These are phyloP conservation scores for Cutaneotrichosporon mucoides DNA, from an alignment of 1,284 basidiomycete species.

Conservation along the genomic window DNA sequence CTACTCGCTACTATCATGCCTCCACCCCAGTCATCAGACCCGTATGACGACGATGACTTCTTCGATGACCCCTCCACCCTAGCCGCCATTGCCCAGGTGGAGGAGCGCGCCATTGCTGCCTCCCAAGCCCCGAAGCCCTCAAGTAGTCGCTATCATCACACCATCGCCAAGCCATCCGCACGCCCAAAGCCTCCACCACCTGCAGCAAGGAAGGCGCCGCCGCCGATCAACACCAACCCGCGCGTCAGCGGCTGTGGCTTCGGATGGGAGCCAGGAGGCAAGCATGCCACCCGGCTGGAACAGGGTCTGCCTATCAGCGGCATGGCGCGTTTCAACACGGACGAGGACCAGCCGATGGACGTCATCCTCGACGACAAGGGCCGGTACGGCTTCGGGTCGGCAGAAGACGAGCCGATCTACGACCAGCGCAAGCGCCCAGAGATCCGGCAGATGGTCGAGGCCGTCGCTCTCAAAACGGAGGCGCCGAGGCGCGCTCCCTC, in stretches of 20 bases:
- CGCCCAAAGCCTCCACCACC: background rate
- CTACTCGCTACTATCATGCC: background rate
- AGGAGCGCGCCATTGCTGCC: slow-evolving; percentile 27
- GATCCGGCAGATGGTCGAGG: slow-evolving; percentile 14
- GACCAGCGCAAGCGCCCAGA: slow-evolving; percentile 23
- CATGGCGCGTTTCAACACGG: background rate
- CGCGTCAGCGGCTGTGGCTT: slow-evolving; percentile 28
- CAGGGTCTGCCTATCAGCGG: background rate
- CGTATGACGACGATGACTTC: slow-evolving; percentile 36
- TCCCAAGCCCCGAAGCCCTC: slow-evolving; percentile 19
- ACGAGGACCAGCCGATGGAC: slow-evolving; percentile 20
- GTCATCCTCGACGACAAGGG: slow-evolving; percentile 31
- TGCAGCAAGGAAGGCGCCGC: slow-evolving; percentile 20
- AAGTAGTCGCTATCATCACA: slow-evolving; percentile 26
- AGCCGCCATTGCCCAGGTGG: slow-evolving; percentile 25
- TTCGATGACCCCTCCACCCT: slow-evolving; percentile 35
- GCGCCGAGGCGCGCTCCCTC: background rate
- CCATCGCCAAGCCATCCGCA: slow-evolving; percentile 23
- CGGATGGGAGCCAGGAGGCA: slow-evolving; percentile 40
- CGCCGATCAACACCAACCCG: slow-evolving; percentile 40
- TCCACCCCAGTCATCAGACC: slow-evolving; percentile 25
- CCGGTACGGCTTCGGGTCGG: slow-evolving; percentile 26
- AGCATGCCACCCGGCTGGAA: slow-evolving; percentile 8
- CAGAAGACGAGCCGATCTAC: slow-evolving; percentile 27
- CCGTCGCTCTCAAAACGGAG: background rate